These are phyloP conservation scores for Globisporangium solare DNA, from an alignment of 352 stramenopile genomes.

Conservation along the genomic window DNA sequence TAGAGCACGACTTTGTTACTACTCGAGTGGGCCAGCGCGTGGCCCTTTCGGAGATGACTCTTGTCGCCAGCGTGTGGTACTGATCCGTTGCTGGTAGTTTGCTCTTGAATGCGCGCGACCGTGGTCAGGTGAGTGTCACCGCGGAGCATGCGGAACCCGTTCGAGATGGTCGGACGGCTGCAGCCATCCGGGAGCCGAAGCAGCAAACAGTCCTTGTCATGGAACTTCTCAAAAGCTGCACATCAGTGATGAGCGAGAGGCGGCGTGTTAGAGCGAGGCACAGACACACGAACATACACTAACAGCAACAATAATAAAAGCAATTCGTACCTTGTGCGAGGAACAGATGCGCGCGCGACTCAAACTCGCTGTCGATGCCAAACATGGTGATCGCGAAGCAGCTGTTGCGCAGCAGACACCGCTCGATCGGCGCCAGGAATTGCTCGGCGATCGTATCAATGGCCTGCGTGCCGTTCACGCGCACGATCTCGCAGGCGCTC, in stretches of 20 bases:
- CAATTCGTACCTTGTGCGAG: conserved; percentile 40
- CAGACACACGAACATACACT: too few species aligned
- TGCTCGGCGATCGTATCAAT: conserved; percentile 54
- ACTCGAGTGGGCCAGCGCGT: conserved; percentile 15
- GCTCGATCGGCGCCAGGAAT: conserved; percentile 47
- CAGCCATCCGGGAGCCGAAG: conserved; percentile 45
- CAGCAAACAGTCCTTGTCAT: conserved; percentile 52
- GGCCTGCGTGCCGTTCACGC: conserved; percentile 38
- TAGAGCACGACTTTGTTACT: conserved; percentile 34
- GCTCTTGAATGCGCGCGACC: conserved; percentile 30
- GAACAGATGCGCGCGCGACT: conserved; percentile 44
- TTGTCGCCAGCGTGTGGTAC: neutral
- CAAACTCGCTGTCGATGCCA: conserved; percentile 32
- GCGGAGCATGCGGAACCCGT: conserved; percentile 38
- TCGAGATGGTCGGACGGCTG: conserved; percentile 32
- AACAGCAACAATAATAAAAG: neutral
- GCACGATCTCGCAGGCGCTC: conserved; percentile 39
- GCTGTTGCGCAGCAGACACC: conserved; percentile 57
- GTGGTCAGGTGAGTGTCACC: conserved; percentile 36
- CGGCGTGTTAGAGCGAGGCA: too few species aligned
- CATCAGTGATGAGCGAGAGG: too few species aligned
- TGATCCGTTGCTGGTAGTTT: conserved; percentile 7
- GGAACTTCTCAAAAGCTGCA: conserved; percentile 52
- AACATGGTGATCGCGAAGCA: conserved; percentile 50
- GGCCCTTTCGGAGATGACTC: neutral